Conservation (phyloP, 2,329 filamentous ascomycete genomes). For the Chaetomium strumarium region DNA sequence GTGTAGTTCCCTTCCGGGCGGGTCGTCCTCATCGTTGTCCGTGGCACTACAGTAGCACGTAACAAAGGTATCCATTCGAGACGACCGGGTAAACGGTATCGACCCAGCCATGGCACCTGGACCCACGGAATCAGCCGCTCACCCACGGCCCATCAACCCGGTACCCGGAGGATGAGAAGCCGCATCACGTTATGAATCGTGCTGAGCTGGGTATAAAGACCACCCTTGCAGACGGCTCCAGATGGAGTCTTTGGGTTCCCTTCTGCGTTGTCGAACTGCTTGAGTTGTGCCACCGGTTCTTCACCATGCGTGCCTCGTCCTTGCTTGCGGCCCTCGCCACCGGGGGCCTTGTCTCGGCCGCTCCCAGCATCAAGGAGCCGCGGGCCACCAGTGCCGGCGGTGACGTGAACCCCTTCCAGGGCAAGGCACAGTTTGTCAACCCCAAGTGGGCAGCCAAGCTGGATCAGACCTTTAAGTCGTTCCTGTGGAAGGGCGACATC, state of each 20-base stretch:
- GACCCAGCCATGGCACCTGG: conserved; percentile 8
- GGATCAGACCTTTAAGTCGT: conserved; percentile 33
- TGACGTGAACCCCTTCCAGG: conserved; percentile 39
- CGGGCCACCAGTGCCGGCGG: background rate
- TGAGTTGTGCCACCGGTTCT: too few relatives aligned
- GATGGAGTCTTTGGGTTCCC: background rate
- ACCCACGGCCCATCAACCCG: background rate
- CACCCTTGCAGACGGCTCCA: background rate
- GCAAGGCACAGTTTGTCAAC: conserved; percentile 43
- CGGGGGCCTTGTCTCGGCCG: conserved; percentile 17
- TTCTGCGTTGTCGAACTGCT: background rate
- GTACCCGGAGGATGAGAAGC: conserved; percentile 1
- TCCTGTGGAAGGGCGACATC: conserved; percentile 32
- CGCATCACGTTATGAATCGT: background rate
- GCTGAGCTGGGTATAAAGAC: conserved; percentile 1
- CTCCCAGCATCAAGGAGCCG: conserved; percentile 8
- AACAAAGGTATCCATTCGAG: conserved; percentile 4
- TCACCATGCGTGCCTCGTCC: conserved; percentile 18
- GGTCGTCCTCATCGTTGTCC: conserved; percentile 9
- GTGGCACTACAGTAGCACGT: conserved; percentile 5
- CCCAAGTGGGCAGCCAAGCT: conserved; percentile 39
- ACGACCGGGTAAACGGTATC: background rate
- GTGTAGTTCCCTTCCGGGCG: conserved; percentile 16
- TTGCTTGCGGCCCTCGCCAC: conserved; percentile 21
- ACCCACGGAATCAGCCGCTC: conserved; percentile 4